These are phyloP conservation scores for Scalesia atractyloides DNA, from an alignment of 129 eudicot genomes.

Conservation along the genomic window DNA sequence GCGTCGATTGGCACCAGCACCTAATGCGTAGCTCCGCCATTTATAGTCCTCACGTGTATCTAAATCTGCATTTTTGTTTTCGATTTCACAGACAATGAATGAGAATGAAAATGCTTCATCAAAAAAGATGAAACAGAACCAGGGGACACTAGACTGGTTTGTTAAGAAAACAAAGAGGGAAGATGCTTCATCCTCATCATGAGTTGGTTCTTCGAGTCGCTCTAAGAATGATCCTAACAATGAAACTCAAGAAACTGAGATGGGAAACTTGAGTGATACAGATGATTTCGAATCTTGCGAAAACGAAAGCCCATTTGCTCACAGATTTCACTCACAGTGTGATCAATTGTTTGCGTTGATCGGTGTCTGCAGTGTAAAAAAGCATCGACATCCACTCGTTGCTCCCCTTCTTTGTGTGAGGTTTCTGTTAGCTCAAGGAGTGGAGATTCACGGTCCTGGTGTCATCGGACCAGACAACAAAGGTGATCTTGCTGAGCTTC, in stretches of 20 bases:
- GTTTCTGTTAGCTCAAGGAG: neutral
- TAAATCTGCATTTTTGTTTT: slow-evolving; percentile 11
- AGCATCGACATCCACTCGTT: slow-evolving; percentile 1
- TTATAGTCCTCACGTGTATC: neutral
- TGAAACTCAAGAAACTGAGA: neutral
- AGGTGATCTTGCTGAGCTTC: neutral
- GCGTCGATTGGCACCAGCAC: too few species aligned
- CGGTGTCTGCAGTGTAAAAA: neutral
- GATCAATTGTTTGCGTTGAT: neutral
- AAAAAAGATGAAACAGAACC: slow-evolving; percentile 13
- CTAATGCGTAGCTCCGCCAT: too few species aligned
- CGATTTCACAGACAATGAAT: neutral
- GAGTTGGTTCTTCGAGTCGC: neutral
- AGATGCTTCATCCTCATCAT: slow-evolving; percentile 1
- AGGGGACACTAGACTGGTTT: slow-evolving; percentile 5
- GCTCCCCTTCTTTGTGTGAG: neutral
- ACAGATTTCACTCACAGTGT: neutral
- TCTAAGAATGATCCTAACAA: neutral
- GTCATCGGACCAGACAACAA: neutral
- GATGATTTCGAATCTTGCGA: slow-evolving; percentile 2
- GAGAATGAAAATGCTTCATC: slow-evolving; percentile 9
- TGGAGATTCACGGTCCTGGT: neutral
- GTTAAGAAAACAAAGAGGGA: neutral
- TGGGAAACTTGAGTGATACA: neutral
- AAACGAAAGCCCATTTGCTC: neutral